phyloP scores from a whole-genome alignment of 352 stramenopile species.

The Phytopythium montanum region DNA sequence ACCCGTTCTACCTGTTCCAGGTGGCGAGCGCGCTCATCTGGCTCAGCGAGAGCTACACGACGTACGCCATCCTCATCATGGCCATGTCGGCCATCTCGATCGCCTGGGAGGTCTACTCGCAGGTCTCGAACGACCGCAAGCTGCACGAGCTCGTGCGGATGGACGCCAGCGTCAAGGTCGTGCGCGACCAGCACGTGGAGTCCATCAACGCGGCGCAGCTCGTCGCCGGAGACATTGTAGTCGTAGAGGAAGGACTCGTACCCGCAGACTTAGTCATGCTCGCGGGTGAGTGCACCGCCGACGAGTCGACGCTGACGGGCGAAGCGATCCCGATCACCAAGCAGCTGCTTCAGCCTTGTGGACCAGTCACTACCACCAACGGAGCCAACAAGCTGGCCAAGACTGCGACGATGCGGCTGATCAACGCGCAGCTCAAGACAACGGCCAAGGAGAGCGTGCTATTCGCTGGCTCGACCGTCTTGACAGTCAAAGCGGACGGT shows the following conservation, averaged over 20 bases:
- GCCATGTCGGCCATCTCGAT: conserved; percentile 64
- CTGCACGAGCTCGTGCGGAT: conserved; percentile 55
- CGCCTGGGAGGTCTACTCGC: conserved; percentile 60
- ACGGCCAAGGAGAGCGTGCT: conserved; percentile 48
- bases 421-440: conserved; percentile 39
- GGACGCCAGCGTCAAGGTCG: conserved; percentile 51
- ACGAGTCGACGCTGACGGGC: conserved; percentile 76
- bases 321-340: conserved; percentile 83
- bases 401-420: conserved; percentile 5
- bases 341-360: conserved; percentile 16
- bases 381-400: conserved; percentile 35
- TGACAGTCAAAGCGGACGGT: conserved; percentile 26
- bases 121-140: conserved; percentile 60
- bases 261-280: conserved; percentile 62
- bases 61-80: conserved; percentile 64
- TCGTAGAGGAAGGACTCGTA: conserved; percentile 60
- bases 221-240: conserved; percentile 67
- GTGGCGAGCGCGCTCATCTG: conserved; percentile 62
- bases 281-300: conserved; percentile 57
- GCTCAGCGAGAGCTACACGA: conserved; percentile 61
- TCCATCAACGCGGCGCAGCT: conserved; percentile 41
- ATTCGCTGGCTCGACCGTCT: conserved; percentile 53
- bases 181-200: conserved; percentile 45
- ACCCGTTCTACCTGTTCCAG: conserved; percentile 84
- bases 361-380: conserved; percentile 22